Base-by-base conservation (phyloP, 1,284 basidiomycete species). In the Coriolopsis trogii region DNA sequence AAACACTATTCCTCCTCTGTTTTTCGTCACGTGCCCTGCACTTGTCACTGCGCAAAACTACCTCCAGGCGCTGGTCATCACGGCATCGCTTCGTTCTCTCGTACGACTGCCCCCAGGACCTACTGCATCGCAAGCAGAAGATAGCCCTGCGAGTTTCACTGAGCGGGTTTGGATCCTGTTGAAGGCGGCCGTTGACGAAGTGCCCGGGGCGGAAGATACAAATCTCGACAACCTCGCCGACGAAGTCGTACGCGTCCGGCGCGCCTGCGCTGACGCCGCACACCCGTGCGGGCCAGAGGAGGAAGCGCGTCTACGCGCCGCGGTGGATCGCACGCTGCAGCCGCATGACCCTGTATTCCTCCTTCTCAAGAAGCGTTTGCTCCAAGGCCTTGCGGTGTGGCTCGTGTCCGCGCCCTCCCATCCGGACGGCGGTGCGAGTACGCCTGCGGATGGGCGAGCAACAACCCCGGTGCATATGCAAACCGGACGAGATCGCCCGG, bases 221-320 rank as follows among this genome's bases (percentile, higher is more conserved):
- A 87, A 82, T 59, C 64, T 89, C 36, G 66, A 81, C 29, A 82
- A 89, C 62, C 75, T 90, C 16, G 84, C 83, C 0, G 87, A 89
- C 64, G 87, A 90, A 62, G 79, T 89, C 41, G 62, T 88, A 24
- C 81, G 77, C 16, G 79, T 64, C 2, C 63, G 62, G 8, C 47
- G 59, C n/a, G 46, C 41, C 12, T 57, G 55, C 41, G 47, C 53
- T 16, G 53, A 49, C 9, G 34, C 47, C 4, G 55, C 49, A 18
- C 51, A 58, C 2, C 34, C 58, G 0, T 41, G 70, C 21, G 66
- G 70, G 37, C 60, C 67, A 12, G 74, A 76, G 3, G 78, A 79
- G 51, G 84, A 84, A 57, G 57, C 58, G 4, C 66, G 64, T 16
- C 63, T 89, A 25, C 81, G 85, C 21, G 73, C 73, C 2, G 77